These are phyloP conservation scores for Cryphonectria nitschkei DNA, from an alignment of 2,329 filamentous ascomycete genomes.

Conservation along the genomic window DNA sequence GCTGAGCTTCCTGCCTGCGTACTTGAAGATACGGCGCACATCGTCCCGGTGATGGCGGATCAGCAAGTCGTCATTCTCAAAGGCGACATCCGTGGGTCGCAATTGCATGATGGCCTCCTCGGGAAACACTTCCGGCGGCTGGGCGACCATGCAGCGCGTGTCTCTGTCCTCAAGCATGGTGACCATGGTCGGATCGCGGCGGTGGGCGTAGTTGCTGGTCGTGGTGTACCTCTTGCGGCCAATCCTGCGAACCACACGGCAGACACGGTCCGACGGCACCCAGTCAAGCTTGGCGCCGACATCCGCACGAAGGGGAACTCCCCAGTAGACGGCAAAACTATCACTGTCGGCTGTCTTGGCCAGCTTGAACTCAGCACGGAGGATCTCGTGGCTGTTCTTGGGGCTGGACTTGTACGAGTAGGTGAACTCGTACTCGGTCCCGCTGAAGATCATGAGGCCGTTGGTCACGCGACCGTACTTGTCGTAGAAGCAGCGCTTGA, in stretches of 20 bases:
- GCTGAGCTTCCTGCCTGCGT: constrained; percentile 27
- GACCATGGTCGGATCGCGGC: constrained; percentile 41
- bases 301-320: constrained; percentile 35
- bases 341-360: constrained; percentile 30
- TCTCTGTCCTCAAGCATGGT: constrained; percentile 36
- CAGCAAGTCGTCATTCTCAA: constrained; percentile 42
- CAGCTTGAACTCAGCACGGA: constrained; percentile 38
- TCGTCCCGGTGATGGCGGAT: constrained; percentile 39
- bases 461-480: constrained; percentile 39
- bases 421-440: constrained; percentile 38
- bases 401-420: constrained; percentile 42
- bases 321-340: constrained; percentile 43
- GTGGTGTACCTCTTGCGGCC: constrained; percentile 37
- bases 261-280: constrained; percentile 42
- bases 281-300: constrained; percentile 38
- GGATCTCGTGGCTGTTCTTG: constrained; percentile 39
- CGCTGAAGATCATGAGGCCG: constrained; percentile 37
- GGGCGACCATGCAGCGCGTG: constrained; percentile 32
- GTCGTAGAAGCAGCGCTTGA: constrained; percentile 40
- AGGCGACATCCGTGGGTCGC: constrained; percentile 37
- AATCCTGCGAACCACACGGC: constrained; percentile 38
- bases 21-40: constrained; percentile 35
- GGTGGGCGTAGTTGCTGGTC: constrained; percentile 41
- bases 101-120: constrained; percentile 37
- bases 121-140: constrained; percentile 35